Base-by-base conservation (phyloP, 176 grass and related monocot species). In the Rhynchospora tenuis region DNA sequence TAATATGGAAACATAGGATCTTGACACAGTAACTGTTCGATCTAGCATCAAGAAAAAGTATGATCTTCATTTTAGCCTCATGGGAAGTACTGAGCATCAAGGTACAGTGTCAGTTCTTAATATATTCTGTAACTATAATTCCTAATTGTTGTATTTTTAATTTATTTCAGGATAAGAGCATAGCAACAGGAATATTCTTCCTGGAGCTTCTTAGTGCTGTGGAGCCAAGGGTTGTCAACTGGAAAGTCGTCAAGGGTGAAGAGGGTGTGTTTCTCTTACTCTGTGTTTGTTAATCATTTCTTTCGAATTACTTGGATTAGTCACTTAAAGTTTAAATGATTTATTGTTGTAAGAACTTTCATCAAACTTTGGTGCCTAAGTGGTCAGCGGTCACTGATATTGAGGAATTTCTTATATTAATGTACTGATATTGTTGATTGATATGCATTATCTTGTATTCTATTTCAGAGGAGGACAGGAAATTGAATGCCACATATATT, bases 131-230 rank as follows among this genome's bases (percentile, higher is more conserved):
- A 29, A 38, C 59, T 85, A 3, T 3, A 29, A 38, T 61, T 84
- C 7, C 42, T 87, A 45, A 88, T 82, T 68, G 81, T 64, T 64
- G 16, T 80, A 63, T 59, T 45, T 85, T 62, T 88, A 88, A 83
- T 15, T 42, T 47, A 55, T 26, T 86, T 80, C 79, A 98, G 95
- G 92, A 98, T 80, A 98, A 87, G 80, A 93, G 84, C 86, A 87
- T 95, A 84, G 92, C 92, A 86, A 93, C 84, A 55, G 95, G 95
- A 73, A 70, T 93, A 83, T 98, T 98, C 85, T 93, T 98, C 69
- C 91, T 98, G 50, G 86, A 98, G 81, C 95, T 98, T 85, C 95
- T 98, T 65, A 98, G 95, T 83, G 89, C 95, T 64, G 95, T 95
- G 23, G 89, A 93, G 59, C 88, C 91, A 38, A 91, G 92, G 81